These are phyloP conservation scores for Spiraea crenata DNA, from an alignment of 331 rosid species.

Conservation along the genomic window DNA sequence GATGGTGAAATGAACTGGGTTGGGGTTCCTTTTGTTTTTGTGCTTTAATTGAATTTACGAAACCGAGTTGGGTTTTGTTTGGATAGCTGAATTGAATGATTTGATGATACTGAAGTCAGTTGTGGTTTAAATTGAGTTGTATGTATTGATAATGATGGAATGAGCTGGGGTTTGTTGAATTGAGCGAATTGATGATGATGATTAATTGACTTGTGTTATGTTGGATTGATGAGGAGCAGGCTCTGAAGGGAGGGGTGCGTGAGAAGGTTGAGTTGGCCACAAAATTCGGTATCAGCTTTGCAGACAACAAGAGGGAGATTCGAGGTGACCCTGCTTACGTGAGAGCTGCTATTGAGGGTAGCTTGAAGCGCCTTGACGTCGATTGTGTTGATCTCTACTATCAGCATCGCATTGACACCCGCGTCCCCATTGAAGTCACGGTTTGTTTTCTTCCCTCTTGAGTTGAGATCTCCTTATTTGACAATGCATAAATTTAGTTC, in stretches of 20 bases:
- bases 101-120: neutral
- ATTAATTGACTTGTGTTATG: neutral
- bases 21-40: neutral
- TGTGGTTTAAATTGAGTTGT: neutral
- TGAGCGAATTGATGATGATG: neutral
- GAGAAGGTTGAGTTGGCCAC: slow-evolving; percentile 61
- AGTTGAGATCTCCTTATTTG: neutral
- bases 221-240: slow-evolving; percentile 29
- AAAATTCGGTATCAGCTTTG: slow-evolving; percentile 29
- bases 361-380: slow-evolving; percentile 55
- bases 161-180: neutral
- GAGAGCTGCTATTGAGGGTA: slow-evolving; percentile 62
- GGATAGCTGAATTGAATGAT: neutral
- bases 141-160: neutral
- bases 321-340: slow-evolving; percentile 56
- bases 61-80: neutral
- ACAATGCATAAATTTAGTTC: neutral
- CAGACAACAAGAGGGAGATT: slow-evolving; percentile 22
- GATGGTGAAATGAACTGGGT: neutral
- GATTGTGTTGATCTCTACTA: slow-evolving; percentile 67
- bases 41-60: no score
- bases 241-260: slow-evolving; percentile 49
- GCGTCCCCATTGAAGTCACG: slow-evolving; percentile 72
- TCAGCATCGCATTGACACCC: slow-evolving; percentile 62
- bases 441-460: slow-evolving; percentile 25